Evolutionary conservation across 139 green algal genomes (phyloP).

Genomic region (Chlorella sp.): DNA sequence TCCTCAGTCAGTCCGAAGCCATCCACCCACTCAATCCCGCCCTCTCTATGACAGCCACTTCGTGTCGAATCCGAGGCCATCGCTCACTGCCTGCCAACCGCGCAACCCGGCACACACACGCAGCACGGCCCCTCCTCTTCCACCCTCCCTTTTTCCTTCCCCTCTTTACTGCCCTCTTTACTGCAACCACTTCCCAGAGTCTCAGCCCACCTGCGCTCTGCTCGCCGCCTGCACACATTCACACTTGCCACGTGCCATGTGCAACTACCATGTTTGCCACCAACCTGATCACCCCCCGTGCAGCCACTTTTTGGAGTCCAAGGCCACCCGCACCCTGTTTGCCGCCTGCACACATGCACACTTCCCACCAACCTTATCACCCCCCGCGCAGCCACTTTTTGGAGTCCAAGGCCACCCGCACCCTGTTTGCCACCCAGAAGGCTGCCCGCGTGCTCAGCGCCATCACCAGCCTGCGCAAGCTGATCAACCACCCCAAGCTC

Average conservation of each 20-base stretch:
- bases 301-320: constrained; percentile 81
- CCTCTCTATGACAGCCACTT: background rate
- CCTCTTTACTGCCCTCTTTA: no score
- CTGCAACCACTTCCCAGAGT: constrained; percentile 38
- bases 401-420: constrained; percentile 79
- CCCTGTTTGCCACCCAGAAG: constrained; percentile 67
- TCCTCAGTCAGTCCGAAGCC: background rate
- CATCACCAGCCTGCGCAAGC: constrained; percentile 96
- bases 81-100: no score
- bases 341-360: background rate
- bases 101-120: no score
- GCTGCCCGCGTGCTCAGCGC: constrained; percentile 77
- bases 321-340: constrained; percentile 79
- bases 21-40: no score
- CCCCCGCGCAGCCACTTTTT: constrained; percentile 50
- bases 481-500: constrained; percentile 97
- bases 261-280: no score
- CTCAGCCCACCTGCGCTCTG: constrained; percentile 79
- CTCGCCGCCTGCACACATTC: constrained; percentile 37
- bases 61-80: background rate
- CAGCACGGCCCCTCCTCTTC: no score
- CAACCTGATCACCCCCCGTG: background rate
- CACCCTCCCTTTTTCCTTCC: no score
- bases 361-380: background rate
- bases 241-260: background rate